phyloP scores from a whole-genome alignment of 495 filamentous ascomycete species.

The Talaromyces trachyspermus region DNA sequence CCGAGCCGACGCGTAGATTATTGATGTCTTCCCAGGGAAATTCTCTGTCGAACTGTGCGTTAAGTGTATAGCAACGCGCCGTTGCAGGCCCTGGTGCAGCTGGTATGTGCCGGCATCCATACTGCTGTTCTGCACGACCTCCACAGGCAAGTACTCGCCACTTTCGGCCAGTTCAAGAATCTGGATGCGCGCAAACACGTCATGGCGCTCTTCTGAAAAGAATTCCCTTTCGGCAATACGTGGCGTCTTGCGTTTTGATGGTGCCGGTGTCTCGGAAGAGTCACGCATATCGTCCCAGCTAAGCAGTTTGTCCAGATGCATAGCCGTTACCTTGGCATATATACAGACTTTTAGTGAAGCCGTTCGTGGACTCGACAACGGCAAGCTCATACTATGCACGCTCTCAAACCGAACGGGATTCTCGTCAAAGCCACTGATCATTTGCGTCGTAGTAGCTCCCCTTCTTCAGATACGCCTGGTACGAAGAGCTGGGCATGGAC shows the following conservation, averaged over 20 bases:
- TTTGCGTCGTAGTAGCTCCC: constrained; percentile 89
- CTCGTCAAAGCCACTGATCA: constrained; percentile 92
- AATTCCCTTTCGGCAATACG: constrained; percentile 87
- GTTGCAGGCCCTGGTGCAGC: constrained; percentile 89
- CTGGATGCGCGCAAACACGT: constrained; percentile 80
- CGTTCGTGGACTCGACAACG: constrained; percentile 69
- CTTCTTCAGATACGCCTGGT: constrained; percentile 85
- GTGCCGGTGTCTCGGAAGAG: constrained; percentile 28
- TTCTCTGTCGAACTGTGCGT: constrained; percentile 84
- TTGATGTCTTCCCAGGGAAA: constrained; percentile 79
- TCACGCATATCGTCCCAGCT: constrained; percentile 99
- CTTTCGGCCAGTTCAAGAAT: constrained; percentile 85
- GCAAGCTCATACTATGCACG: constrained; percentile 96
- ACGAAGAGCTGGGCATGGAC: constrained; percentile 96
- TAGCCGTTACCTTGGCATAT: constrained; percentile 81
- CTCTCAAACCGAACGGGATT: constrained; percentile 93
- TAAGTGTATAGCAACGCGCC: constrained; percentile 76
- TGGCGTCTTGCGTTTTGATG: constrained; percentile 57
- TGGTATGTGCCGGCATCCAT: constrained; percentile 85
- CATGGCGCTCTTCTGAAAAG: constrained; percentile 86
- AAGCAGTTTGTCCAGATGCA: constrained; percentile 94
- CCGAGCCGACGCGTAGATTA: constrained; percentile 65
- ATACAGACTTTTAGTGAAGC: constrained; percentile 82
- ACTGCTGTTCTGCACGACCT: constrained; percentile 77
- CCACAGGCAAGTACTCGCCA: constrained; percentile 85